Base-by-base conservation (phyloP, 192 early-diverging fungal genomes). In the Linnemannia zychae region DNA sequence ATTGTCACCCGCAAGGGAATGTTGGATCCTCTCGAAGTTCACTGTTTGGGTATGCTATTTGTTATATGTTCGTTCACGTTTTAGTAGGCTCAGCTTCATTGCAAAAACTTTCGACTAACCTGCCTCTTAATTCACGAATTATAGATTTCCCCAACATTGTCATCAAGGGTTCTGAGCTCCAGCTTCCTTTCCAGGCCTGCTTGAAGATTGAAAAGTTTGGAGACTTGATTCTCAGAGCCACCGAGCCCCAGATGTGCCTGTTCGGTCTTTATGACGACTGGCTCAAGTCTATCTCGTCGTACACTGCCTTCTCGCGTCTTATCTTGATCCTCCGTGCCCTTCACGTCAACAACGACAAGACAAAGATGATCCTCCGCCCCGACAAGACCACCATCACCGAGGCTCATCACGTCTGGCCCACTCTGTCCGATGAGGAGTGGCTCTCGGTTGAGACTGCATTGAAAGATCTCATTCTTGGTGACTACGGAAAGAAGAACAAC, bases 401-500 rank as follows among this genome's bases (percentile, higher is more conserved):
- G 87, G 92, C 96, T 66, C 97, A 99, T 79, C 98, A 99, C 81
- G 95, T 99, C 83, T 99, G 98, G 98, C 98, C 98, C 67, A 95
- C 98, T 2, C 89, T 99, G 71, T 93, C 95, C 0, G 98, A 99
- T 81, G 97, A 98, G 88, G 97, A 98, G 84, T 99, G 98, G 98
- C 95, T 97, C 75, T 94, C 95, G 87, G 97, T 99, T 7, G 98
- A 99, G 92, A 94, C 95, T 49, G 89, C 92, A 71, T 88, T 99
- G 80, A 99, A 98, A 92, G 98, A 99, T 88, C 87, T 99, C 87
- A 99, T 99, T 88, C 88, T 99, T 60, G 96, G 93, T 4, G 98
- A 99, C 88, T 99, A 99, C 83, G 98, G 98, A 88, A 99, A 99
- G 90, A 99, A 99, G 94, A 99, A 99, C 92, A 99, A 96, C 71